Evolutionary conservation across 1,284 basidiomycete species (phyloP), one percentile per base, ranked within the genome.

Genomic region (Rhodotorula sp.): DNA sequence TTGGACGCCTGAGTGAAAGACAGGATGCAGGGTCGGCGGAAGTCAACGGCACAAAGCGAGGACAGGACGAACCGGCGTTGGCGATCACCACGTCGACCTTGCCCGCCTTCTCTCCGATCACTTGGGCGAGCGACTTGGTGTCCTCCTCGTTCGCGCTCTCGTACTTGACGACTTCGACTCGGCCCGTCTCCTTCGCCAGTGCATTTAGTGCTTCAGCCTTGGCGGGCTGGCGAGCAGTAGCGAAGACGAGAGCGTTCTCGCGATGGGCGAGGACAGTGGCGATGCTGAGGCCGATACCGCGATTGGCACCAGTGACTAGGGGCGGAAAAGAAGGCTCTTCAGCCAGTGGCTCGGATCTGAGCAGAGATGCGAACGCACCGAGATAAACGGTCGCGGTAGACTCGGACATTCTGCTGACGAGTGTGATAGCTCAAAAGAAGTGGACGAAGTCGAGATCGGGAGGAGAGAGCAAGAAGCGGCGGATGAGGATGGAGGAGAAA

Each of bases 171-270:
- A 70, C 49, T 23, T 67, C 52, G 19, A 70, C 4, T 27, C 52
- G 45, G n/a, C 44, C 52, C 34, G 61, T 53, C 34, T 70, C 68
- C 23, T 63, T 42, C 17, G 66, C 68, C 23, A 79, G 71, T 13
- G 71, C 64, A 2, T 73, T 44, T 5, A 78, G 73, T n/a, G 53
- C 70, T 1, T 50, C 62, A 1, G 75, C 73, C 16, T 19, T 44
- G 23, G 59, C 8, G 1, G 77, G 72, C 34, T 76, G 64, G 25
- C 78, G 75, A 13, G 71, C 74, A 5, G 74, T 75, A 21, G 78
- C 78, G 44, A 75, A 78, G 64, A 79, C 66, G 57, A 77, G 45
- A 25, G 58, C 66, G 56, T 73, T 48, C 34, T 49, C 27, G 7
- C 67, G 65, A 25, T 57, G 14, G 27, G 73, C 53, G 27, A 78